phyloP scores from a whole-genome alignment of 352 stramenopile genomes.

The Globisporangium carolinianum region DNA sequence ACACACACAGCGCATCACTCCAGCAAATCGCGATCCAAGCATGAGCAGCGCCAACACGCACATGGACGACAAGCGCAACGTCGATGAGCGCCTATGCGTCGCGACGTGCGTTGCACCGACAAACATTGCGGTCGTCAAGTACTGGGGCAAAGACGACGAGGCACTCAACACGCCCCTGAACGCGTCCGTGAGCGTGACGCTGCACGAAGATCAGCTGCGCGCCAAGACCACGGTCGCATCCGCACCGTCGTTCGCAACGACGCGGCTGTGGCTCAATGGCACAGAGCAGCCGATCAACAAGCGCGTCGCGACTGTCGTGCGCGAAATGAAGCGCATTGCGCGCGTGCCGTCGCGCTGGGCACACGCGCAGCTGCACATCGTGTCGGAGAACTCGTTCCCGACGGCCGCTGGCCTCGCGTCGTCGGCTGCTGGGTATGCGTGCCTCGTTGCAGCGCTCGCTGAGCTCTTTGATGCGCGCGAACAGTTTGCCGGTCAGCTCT shows the following conservation, averaged over 20 bases:
- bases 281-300: slow-evolving; percentile 75
- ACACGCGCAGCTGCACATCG: slow-evolving; percentile 85
- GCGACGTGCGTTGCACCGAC: slow-evolving; percentile 91
- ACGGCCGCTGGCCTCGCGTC: slow-evolving; percentile 96
- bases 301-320: slow-evolving; percentile 72
- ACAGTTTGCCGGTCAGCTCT: slow-evolving; percentile 86
- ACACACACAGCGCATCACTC: neutral
- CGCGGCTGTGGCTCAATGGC: slow-evolving; percentile 97
- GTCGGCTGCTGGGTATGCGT: slow-evolving; percentile 95
- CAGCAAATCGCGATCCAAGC: too few species aligned
- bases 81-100: slow-evolving; percentile 22
- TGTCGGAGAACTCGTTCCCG: slow-evolving; percentile 97
- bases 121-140: slow-evolving; percentile 99
- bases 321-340: slow-evolving; percentile 53
- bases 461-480: slow-evolving; percentile 87
- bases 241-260: slow-evolving; percentile 59
- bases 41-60: neutral
- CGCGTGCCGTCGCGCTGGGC: slow-evolving; percentile 9
- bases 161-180: slow-evolving; percentile 96
- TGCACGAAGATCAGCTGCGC: slow-evolving; percentile 92
- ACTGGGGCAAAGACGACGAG: slow-evolving; percentile 95
- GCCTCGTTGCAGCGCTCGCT: slow-evolving; percentile 86
- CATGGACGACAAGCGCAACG: neutral
- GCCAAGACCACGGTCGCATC: slow-evolving; percentile 92
- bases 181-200: slow-evolving; percentile 94